Evolutionary conservation across 129 eudicot genomes (phyloP), one percentile per base, ranked within the genome.

Genomic region (Lactuca sativa): DNA sequence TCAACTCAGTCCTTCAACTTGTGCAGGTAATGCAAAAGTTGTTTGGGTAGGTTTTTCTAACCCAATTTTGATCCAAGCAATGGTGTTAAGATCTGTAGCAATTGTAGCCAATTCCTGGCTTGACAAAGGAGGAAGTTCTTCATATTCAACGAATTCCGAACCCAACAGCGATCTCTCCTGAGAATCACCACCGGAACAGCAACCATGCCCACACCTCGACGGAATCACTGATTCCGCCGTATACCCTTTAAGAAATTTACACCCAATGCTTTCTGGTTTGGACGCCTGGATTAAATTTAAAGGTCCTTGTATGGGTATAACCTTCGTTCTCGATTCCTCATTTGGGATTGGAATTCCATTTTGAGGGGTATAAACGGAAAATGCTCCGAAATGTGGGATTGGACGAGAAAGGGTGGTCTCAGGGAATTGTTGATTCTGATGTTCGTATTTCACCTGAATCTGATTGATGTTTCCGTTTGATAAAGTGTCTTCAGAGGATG

Each of bases 31-130:
- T 32, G 68, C 38, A 74, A 65, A 71, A 47, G 43, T 64, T 34
- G 66, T 17, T 43, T 25, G 30, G 30, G 44, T 66, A 18, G 47
- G 49, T n/a, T 62, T 78, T 62, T 81, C 87, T 3, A 92, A 84
- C 40, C 93, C 93, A 40, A 93, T 91, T 82, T 78, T 91, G 32
- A 88, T 88, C 93, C 95, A 87, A 7, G 95, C 81, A 40, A 90
- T 86, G 58, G 76, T 78, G 80, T 78, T 87, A 31, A 90, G 67
- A 78, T 90, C 97, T 5, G 83, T 66, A 36, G 89, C 95, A 40
- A 90, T 72, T 41, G 83, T 37, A 12, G 87, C 84, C 55, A 90
- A 73, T 64, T 87, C 91, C 41, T 65, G 80, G 54, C 82, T 83
- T 25, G 87, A 59, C 8, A 81, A 59, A 21, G 85, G 69, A 12